A percentile compares a stretch with the other conserved stretches of the same genome.
Conservation (phyloP, 495 filamentous ascomycete species). For the Peziza echinospora region DNA sequence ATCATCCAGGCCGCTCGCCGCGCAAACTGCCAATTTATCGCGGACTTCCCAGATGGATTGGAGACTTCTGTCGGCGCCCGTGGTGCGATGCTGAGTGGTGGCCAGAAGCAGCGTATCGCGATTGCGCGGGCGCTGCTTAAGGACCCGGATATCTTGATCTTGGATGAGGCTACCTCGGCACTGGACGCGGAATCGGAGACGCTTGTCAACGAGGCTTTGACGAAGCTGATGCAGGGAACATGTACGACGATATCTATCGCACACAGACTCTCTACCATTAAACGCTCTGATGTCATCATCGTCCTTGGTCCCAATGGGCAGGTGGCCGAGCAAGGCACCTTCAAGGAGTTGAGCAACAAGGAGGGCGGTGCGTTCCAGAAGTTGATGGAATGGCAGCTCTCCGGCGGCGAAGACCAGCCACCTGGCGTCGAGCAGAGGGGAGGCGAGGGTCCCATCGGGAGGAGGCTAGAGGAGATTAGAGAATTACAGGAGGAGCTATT, state of each 20-base stretch:
- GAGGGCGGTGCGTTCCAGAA: constrained; percentile 66
- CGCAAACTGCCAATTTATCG: constrained; percentile 93
- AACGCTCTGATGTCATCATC: constrained; percentile 79
- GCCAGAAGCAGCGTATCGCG: constrained; percentile 94
- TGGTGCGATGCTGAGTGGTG: constrained; percentile 82
- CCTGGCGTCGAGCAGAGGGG: not conserved
- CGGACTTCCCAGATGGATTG: constrained; percentile 86
- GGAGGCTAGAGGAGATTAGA: not conserved
- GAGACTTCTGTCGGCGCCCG: constrained; percentile 85
- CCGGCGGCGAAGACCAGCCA: constrained; percentile 38
- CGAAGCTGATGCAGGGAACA: constrained; percentile 66
- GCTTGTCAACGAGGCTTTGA: constrained; percentile 73
- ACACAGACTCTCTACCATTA: constrained; percentile 87
- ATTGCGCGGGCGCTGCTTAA: constrained; percentile 90
- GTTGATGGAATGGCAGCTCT: constrained; percentile 99
- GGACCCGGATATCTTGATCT: constrained; percentile 83
- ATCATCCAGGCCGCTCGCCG: constrained; percentile 72
- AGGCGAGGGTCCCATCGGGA: not conserved
- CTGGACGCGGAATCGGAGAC: constrained; percentile 97
- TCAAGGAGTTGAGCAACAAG: constrained; percentile 47
- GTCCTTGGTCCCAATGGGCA: constrained; percentile 63
- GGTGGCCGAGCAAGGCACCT: constrained; percentile 77
- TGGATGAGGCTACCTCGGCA: constrained; percentile 85
- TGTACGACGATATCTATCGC: constrained; percentile 72
- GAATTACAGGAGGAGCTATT: not conserved